Base-by-base conservation (phyloP, 2,329 filamentous ascomycete genomes). In the Beauveria sp. region DNA sequence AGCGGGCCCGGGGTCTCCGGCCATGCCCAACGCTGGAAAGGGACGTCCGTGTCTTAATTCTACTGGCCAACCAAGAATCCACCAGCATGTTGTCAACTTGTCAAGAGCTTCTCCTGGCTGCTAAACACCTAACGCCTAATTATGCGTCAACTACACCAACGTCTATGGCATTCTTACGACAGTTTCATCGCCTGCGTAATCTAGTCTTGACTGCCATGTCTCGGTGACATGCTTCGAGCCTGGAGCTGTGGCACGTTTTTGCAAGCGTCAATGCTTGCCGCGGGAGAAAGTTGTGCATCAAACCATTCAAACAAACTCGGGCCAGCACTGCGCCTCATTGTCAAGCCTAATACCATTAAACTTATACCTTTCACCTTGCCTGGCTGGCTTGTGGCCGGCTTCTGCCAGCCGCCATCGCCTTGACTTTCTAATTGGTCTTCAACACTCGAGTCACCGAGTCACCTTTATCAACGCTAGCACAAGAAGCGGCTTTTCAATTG, bases 1-100 rank as follows among this genome's bases (percentile, higher is more conserved):
- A 26, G 56, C 56, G 44, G 56, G 56, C 56, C 47, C 56, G 56
- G 56, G 37, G 56, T 59, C 47, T 37, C 56, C 56, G 56, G 47
- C 46, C 47, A 48, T 3, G 20, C 16, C 40, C 22, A 50, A 40
- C 43, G 43, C 14, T 40, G 43, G 9, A 24, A 56, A 56, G 28
- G 44, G 30, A 26, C 41, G 28, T 24, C 22, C 12, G 7, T 47
- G 24, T 24, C 24, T 26, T 18, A 12, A 28, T 52, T 22, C 51
- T 34, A 56, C 26, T 46, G 41, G n/a, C 55, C 44, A 41, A 26
- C 16, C 8, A 37, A 37, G 34, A 37, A 37, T 37, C 34, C 14
- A 37, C 34, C 5, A 5, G 34, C 14, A 37, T 37, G 34, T 37
- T 14, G 34, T 37, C 34, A 16, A 37, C 12, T 37, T 5, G 12